A percentile compares a stretch with the other conserved stretches of the same genome.
Evolutionary conservation across 75 land plant genomes (phyloP).

Genomic region (Ceratopteris richardii): DNA sequence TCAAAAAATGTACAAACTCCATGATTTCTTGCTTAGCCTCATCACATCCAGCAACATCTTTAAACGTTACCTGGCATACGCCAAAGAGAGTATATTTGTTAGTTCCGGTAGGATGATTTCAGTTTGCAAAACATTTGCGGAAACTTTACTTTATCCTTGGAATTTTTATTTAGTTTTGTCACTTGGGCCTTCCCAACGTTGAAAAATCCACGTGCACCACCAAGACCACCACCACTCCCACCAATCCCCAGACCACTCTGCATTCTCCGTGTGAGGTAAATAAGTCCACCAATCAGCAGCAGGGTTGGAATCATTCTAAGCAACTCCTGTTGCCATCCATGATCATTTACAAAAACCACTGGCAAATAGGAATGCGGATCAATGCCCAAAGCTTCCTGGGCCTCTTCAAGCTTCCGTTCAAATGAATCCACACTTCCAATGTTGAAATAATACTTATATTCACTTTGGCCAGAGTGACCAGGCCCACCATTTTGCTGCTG

Average conservation of each 20-base stretch:
- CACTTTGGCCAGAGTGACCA: neutral
- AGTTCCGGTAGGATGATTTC: neutral
- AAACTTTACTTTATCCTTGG: constrained; percentile 37
- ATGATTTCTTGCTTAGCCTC: constrained; percentile 52
- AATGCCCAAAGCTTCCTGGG: constrained; percentile 34
- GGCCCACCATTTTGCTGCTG: too few relatives aligned
- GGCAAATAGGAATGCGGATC: constrained; percentile 46
- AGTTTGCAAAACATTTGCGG: neutral
- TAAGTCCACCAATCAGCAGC: constrained; percentile 39
- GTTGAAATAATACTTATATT: constrained; percentile 41
- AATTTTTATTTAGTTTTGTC: constrained; percentile 39
- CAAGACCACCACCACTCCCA: constrained; percentile 35
- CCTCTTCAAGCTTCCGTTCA: constrained; percentile 50
- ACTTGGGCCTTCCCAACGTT: constrained; percentile 38
- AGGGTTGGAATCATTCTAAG: constrained; percentile 37
- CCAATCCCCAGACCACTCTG: constrained; percentile 28
- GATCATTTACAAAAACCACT: constrained; percentile 35
- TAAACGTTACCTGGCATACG: constrained; percentile 24
- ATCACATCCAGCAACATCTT: constrained; percentile 61
- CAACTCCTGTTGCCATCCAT: constrained; percentile 41
- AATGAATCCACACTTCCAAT: constrained; percentile 54
- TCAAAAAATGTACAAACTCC: constrained; percentile 55
- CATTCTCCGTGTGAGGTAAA: constrained; percentile 30
- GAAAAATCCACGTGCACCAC: constrained; percentile 41
- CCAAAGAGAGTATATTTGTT: neutral